These are phyloP conservation scores for Suhomyces chickasaworum DNA, from an alignment of 1,139 yeast genomes.

Conservation along the genomic window DNA sequence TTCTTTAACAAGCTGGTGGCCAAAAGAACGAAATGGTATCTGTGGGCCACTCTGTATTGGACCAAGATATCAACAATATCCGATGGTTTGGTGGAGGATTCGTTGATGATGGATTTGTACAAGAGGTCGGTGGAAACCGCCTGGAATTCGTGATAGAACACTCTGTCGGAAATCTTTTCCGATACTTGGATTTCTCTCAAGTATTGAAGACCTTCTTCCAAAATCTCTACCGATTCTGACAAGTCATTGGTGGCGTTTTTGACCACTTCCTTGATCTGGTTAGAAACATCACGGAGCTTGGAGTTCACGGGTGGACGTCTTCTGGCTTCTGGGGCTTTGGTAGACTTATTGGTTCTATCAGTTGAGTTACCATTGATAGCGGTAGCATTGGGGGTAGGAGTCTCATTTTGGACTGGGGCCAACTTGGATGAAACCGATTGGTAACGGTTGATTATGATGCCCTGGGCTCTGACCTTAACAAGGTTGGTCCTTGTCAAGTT, in stretches of 20 bases:
- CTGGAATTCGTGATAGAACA: slow-evolving; percentile 25
- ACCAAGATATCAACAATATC: slow-evolving; percentile 33
- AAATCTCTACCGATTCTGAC: slow-evolving; percentile 38
- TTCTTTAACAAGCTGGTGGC: slow-evolving; percentile 26
- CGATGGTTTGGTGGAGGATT: slow-evolving; percentile 21
- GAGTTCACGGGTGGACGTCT: slow-evolving; percentile 16
- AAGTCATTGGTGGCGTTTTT: slow-evolving; percentile 23
- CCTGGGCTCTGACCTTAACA: slow-evolving; percentile 14
- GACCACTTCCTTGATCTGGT: slow-evolving; percentile 34
- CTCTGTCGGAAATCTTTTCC: slow-evolving; percentile 30
- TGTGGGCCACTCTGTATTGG: slow-evolving; percentile 34
- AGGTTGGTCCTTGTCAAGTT: slow-evolving; percentile 20
- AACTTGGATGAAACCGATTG: slow-evolving; percentile 16
- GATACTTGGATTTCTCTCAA: slow-evolving; percentile 39
- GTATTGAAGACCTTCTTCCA: slow-evolving; percentile 47
- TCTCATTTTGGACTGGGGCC: not conserved
- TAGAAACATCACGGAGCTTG: slow-evolving; percentile 39
- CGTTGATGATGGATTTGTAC: slow-evolving; percentile 21
- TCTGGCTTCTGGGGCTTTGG: not conserved
- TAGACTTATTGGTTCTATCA: not conserved
- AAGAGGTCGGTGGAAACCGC: slow-evolving; percentile 30
- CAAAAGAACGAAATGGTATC: slow-evolving; percentile 32
- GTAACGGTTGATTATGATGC: slow-evolving; percentile 16
- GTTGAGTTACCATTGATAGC: no score
- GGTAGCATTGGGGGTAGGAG: not conserved